phyloP scores from a whole-genome alignment of 768 basidiomycete genomes.

The Lyophyllum shimeji region DNA sequence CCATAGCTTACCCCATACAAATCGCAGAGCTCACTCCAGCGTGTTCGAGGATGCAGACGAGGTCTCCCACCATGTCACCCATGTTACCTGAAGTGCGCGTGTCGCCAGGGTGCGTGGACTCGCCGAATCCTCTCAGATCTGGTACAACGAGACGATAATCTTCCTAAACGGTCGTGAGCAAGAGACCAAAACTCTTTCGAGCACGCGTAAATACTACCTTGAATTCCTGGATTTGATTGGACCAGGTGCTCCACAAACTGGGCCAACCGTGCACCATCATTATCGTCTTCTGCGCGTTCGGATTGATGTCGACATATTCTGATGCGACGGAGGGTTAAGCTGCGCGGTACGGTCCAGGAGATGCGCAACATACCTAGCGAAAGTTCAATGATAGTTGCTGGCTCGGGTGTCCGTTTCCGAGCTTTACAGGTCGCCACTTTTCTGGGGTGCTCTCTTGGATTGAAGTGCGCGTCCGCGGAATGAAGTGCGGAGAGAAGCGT shows the following conservation, averaged over 20 bases:
- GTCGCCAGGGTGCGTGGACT: slow-evolving; percentile 66
- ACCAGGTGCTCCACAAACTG: slow-evolving; percentile 76
- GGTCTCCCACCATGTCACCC: slow-evolving; percentile 60
- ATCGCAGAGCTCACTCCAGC: slow-evolving; percentile 47
- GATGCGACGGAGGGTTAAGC: background rate
- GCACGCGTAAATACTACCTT: slow-evolving; percentile 33
- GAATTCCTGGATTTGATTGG: slow-evolving; percentile 67
- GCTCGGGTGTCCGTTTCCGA: slow-evolving; percentile 29
- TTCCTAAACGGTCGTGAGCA: slow-evolving; percentile 30
- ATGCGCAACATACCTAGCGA: slow-evolving; percentile 39
- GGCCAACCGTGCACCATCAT: slow-evolving; percentile 83
- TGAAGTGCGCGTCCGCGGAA: slow-evolving; percentile 25
- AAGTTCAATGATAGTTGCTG: slow-evolving; percentile 38
- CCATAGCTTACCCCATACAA: slow-evolving; percentile 57
- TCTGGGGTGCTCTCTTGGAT: slow-evolving; percentile 36
- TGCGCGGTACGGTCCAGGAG: background rate
- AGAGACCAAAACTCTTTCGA: background rate
- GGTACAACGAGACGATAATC: slow-evolving; percentile 64
- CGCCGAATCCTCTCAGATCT: slow-evolving; percentile 69
- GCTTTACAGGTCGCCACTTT: slow-evolving; percentile 40
- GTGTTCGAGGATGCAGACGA: slow-evolving; percentile 60
- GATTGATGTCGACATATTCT: slow-evolving; percentile 70
- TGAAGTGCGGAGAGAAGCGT: background rate
- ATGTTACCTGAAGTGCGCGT: slow-evolving; percentile 56
- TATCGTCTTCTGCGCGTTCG: slow-evolving; percentile 47